Evolutionary conservation across 805 yeast species (phyloP).

Genomic region (Ogataea naganishii): DNA sequence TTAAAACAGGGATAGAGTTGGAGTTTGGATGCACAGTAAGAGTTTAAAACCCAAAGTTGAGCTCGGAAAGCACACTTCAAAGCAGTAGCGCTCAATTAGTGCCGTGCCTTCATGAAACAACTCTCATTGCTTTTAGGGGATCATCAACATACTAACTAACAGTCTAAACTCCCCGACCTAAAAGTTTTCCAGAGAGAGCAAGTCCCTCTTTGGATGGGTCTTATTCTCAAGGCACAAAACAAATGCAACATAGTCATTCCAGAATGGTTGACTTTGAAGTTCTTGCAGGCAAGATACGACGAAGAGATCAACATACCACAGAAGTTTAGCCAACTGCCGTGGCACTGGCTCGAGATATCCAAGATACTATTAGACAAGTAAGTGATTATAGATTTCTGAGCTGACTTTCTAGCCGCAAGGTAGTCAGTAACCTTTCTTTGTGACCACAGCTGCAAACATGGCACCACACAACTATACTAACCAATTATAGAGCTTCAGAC

Average conservation of each 20-base stretch:
- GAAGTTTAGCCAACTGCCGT: constrained; percentile 66
- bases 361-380: constrained; percentile 48
- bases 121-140: background rate
- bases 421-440: background rate
- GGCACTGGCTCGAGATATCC: constrained; percentile 82
- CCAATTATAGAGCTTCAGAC: constrained; percentile 45
- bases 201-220: constrained; percentile 85
- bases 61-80: too few relatives aligned
- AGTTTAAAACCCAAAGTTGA: too few relatives aligned
- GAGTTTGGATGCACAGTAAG: too few relatives aligned
- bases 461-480: constrained; percentile 2
- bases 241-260: constrained; percentile 86
- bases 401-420: background rate
- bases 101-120: constrained; percentile 10
- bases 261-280: constrained; percentile 59
- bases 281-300: constrained; percentile 49
- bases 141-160: constrained; percentile 6
- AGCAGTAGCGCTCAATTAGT: too few relatives aligned
- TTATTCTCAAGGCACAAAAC: constrained; percentile 73
- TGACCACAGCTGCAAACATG: constrained; percentile 15
- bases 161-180: constrained; percentile 47
- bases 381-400: background rate
- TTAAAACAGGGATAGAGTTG: too few relatives aligned
- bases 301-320: constrained; percentile 52
- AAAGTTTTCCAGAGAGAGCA: constrained; percentile 59